phyloP scores from a whole-genome alignment of 2,329 filamentous ascomycete genomes.

The Cryphonectria japonica region DNA sequence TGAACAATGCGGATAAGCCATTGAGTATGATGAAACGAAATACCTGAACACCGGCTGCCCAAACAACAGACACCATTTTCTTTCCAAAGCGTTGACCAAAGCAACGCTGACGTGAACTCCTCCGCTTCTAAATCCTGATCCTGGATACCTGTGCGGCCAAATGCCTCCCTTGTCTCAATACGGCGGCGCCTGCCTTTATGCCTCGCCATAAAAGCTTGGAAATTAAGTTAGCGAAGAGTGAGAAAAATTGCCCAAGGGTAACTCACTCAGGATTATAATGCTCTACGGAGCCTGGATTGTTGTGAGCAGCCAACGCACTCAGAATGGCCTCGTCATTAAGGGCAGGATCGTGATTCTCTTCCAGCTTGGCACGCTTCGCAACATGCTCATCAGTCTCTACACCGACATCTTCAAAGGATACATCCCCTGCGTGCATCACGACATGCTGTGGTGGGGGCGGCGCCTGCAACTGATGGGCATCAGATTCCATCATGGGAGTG shows the following conservation, averaged over 20 bases:
- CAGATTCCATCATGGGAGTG: constrained; percentile 27
- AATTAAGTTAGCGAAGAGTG: constrained; percentile 7
- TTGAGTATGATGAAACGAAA: constrained; percentile 1
- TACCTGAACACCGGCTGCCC: constrained; percentile 22
- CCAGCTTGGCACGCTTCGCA: constrained; percentile 47
- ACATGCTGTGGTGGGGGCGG: constrained; percentile 36
- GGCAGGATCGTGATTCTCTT: constrained; percentile 40
- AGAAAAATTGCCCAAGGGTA: background rate
- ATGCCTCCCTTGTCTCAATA: background rate
- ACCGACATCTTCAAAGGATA: constrained; percentile 24
- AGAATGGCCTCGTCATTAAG: constrained; percentile 55
- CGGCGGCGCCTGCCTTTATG: constrained; percentile 2
- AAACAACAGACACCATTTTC: constrained; percentile 9
- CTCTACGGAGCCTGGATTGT: constrained; percentile 42
- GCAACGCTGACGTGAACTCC: constrained; percentile 9
- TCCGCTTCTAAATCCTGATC: background rate
- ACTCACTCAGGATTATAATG: constrained; percentile 50
- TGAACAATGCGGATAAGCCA: background rate
- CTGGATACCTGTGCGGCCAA: background rate
- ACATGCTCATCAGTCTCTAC: constrained; percentile 40
- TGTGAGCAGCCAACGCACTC: constrained; percentile 49
- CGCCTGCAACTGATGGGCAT: constrained; percentile 31
- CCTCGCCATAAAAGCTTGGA: constrained; percentile 26
- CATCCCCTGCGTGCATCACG: constrained; percentile 35
- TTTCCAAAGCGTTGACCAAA: constrained; percentile 22